A percentile compares a stretch with the other conserved stretches of the same genome.
phyloP scores from a whole-genome alignment of 331 rosid genomes.

The Rosa hybrid region DNA sequence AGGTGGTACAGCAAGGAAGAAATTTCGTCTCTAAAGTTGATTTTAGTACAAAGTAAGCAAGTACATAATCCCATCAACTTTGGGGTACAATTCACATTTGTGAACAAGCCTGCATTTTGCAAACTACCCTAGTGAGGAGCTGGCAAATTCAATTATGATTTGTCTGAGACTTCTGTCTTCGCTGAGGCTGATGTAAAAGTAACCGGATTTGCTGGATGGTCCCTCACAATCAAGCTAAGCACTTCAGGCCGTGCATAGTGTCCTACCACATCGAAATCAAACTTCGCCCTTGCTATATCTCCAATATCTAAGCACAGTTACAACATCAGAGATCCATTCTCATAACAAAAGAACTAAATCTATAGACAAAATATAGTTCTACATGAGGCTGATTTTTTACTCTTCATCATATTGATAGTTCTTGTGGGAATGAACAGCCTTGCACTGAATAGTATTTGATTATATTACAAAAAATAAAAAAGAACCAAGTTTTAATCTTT shows the following conservation, averaged over 20 bases:
- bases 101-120: constrained; percentile 25
- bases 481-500: not conserved
- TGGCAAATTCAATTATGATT: constrained; percentile 23
- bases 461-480: not conserved
- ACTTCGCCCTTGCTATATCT: constrained; percentile 78
- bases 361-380: not conserved
- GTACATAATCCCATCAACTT: not conserved
- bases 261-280: constrained; percentile 92
- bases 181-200: constrained; percentile 63
- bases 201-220: constrained; percentile 70
- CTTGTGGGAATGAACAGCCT: not conserved
- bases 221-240: constrained; percentile 74
- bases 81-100: not conserved
- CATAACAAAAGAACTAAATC: not conserved
- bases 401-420: not conserved
- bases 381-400: not conserved
- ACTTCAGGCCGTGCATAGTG: constrained; percentile 91
- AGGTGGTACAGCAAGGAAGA: not conserved
- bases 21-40: not conserved
- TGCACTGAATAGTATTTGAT: not conserved
- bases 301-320: constrained; percentile 59
- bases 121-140: constrained; percentile 11
- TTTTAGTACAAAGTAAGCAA: not conserved
- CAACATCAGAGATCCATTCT: constrained; percentile 21
- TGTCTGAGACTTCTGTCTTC: constrained; percentile 39